Evolutionary conservation across 176 grass and related monocot species (phyloP), one percentile per base, ranked within the genome.

Genomic region (Carex cristatella): DNA sequence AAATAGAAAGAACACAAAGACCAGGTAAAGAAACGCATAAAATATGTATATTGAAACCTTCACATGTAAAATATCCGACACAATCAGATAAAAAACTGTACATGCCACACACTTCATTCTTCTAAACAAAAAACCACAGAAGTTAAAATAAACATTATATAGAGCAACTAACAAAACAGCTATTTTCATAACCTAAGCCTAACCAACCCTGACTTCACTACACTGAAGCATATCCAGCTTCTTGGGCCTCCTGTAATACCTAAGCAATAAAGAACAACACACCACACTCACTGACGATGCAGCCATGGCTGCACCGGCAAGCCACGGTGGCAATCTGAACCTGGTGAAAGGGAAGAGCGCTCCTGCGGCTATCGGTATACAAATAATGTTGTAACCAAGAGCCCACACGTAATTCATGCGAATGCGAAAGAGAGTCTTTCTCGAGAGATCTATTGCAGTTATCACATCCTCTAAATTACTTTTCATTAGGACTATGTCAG

Each of bases 391-490:
- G 91, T 98, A 98, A 10, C 96, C 96, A 9, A 98, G 93, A 9
- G 93, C 96, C 96, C 96, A 98, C 2, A 95, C 86, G 4, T 95
- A 98, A 71, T 98, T 98, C 96, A 95, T 91, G 28, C 93, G 88
- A 86, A 98, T 98, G 59, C 93, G 90, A 76, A 86, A 94, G 54
- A 98, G 91, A 14, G 96, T 87, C 83, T 98, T 98, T 82, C 93
- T 90, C 5, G 96, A 95, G 79, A 98, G 89, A 48, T 98, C 96
- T 53, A 98, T 98, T 3, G 93, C 93, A 0, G 91, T 95, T 79
- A 98, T 89, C 37, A 98, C 93, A 67, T 98, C 96, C 84, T 98
- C 96, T 76, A 98, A 64, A 85, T 98, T 95, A 85, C 96, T 95
- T 89, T 88, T 98, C 93, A 98, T 92, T 19, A 95, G 93, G 74